Percentiles rank a stretch among this genome's conserved stretches.
phyloP scores from a whole-genome alignment of 2,329 filamentous ascomycete species.

The Paecilomyces sp. region DNA sequence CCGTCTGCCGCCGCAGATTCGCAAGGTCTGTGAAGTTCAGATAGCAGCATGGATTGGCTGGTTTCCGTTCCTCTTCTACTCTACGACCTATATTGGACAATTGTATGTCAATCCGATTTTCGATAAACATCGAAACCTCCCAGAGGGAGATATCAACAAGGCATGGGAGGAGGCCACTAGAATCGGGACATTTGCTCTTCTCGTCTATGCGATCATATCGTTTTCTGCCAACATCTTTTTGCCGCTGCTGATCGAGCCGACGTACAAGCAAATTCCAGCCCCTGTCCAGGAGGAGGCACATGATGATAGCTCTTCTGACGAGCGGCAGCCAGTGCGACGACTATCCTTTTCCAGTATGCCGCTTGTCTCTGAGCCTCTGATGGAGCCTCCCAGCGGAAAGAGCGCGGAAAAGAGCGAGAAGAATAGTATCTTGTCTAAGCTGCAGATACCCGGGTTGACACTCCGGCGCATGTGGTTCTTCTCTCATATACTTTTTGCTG shows the following conservation, averaged over 20 bases:
- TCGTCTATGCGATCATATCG: slow-evolving; percentile 82
- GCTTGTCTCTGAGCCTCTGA: slow-evolving; percentile 23
- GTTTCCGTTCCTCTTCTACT: slow-evolving; percentile 94
- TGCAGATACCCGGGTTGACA: slow-evolving; percentile 76
- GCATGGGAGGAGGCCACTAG: slow-evolving; percentile 81
- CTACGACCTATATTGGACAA: slow-evolving; percentile 86
- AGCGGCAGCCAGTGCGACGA: slow-evolving; percentile 16
- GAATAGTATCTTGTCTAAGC: slow-evolving; percentile 45
- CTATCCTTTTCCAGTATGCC: slow-evolving; percentile 25
- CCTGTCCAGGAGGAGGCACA: slow-evolving; percentile 4
- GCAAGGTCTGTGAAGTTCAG: slow-evolving; percentile 73
- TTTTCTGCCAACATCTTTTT: slow-evolving; percentile 74
- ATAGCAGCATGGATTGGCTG: slow-evolving; percentile 90
- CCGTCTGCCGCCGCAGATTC: slow-evolving; percentile 73
- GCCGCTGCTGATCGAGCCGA: slow-evolving; percentile 77
- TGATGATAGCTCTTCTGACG: slow-evolving; percentile 3
- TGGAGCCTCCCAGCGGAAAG: slow-evolving; percentile 12
- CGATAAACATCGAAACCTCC: slow-evolving; percentile 68
- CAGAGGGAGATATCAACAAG: slow-evolving; percentile 64
- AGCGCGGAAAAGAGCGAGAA: slow-evolving; percentile 10
- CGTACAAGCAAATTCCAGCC: slow-evolving; percentile 45
- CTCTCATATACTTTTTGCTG: slow-evolving; percentile 75
- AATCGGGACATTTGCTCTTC: slow-evolving; percentile 78
- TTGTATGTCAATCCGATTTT: slow-evolving; percentile 84
- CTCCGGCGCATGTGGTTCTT: slow-evolving; percentile 82